Base-by-base conservation (phyloP, 2,329 filamentous ascomycete genomes). In the Colletotrichum graminicola region DNA sequence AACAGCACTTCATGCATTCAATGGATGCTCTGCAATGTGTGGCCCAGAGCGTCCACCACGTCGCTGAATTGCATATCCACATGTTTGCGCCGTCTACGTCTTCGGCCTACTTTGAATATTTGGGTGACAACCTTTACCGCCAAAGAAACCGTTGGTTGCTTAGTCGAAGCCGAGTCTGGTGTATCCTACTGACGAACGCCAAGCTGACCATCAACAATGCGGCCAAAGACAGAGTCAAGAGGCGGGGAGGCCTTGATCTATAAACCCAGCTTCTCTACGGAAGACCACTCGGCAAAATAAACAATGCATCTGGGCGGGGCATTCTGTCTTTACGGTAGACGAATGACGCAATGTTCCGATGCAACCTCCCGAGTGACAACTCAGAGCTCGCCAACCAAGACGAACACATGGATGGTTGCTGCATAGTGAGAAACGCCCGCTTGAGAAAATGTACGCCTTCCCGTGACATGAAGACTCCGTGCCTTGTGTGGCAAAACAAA, bases 401-500 rank as follows among this genome's bases (percentile, higher is more conserved):
- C 39, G 14, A 21, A 51, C 34, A 49, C 43, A 59, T 32, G 47
- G 36, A 45, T 45, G 43, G 47, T 57, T 67, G 36, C 26, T 45
- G 43, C 57, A 62, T 67, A 26, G 11, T 36, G 56, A 62, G 23
- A 57, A 47, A 45, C 59, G 34, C 34, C 59, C 26, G 51, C 57
- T 57, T 36, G 18, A 32, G 43, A 67, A 67, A 67, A 56, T 56
- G 63, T 67, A 55, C 69, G 65, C 68, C 68, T 64, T 62, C 54
- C 69, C 69, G 39, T 63, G 43, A 60, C 54, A 54, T 45, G 49
- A 32, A 39, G 45, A 55, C 59, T 63, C 69, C 69, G 23, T 69
- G 59, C 54, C 59, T 21, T 61, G 56, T 54, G 69, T 72, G 66
- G 69, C 54, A 69, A 69, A 69, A 64, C 47, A 72, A 71, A 55